Evolutionary conservation across 805 yeast genomes (phyloP).

Genomic region (Lipomyces chichibuensis): DNA sequence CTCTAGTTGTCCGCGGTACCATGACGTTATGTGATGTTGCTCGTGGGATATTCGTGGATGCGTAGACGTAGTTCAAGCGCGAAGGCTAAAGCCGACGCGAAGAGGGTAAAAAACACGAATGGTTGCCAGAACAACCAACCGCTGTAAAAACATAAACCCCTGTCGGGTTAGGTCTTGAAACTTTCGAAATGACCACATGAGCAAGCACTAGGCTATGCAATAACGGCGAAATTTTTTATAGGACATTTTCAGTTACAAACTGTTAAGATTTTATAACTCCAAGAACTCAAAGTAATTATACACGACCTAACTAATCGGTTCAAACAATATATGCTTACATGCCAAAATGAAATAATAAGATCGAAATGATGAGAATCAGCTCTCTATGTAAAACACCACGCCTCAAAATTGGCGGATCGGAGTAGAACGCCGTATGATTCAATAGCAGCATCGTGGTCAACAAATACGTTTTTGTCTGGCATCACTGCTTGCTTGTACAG

Average conservation of each 20-base stretch:
- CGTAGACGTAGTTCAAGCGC: too few relatives aligned
- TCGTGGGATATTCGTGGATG: not conserved
- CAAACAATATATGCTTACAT: not conserved
- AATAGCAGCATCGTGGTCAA: constrained; percentile 12
- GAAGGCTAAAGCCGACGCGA: not conserved
- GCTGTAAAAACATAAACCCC: not conserved
- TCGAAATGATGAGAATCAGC: not conserved
- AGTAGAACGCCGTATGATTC: constrained; percentile 21
- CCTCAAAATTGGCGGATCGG: constrained; percentile 31
- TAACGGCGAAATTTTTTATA: too few relatives aligned
- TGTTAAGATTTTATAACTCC: not conserved
- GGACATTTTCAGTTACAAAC: not conserved
- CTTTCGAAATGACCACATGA: too few relatives aligned
- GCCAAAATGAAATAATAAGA: not conserved
- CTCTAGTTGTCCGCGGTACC: not conserved
- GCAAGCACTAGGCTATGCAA: too few relatives aligned
- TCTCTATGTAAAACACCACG: constrained; percentile 26
- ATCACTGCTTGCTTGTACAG: constrained; percentile 23
- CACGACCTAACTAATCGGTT: too few relatives aligned
- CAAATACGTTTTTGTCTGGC: constrained; percentile 26
- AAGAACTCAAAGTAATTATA: not conserved
- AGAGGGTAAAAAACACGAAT: not conserved
- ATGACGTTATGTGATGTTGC: not conserved
- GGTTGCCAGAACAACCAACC: not conserved
- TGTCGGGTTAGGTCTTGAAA: not conserved